phyloP scores from a whole-genome alignment of 441 rosid genomes.

The Adansonia rubrostipa region DNA sequence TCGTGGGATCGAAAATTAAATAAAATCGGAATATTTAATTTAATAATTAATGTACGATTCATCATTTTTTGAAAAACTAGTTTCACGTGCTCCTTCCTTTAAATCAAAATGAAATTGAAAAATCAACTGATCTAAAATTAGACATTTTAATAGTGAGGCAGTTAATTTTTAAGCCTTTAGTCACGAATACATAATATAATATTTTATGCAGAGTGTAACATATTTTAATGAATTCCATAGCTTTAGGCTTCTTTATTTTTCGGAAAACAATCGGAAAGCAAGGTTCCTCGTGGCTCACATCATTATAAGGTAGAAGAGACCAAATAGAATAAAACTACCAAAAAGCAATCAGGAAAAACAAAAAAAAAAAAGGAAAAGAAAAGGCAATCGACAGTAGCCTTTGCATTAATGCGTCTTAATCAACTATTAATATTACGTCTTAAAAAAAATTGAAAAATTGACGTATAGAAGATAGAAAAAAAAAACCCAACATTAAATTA shows the following conservation, averaged over 20 bases:
- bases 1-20: too few relatives aligned
- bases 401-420: background rate
- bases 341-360: too few relatives aligned
- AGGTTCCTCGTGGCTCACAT: background rate
- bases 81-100: too few relatives aligned
- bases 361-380: background rate
- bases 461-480: background rate
- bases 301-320: background rate
- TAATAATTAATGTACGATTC: too few relatives aligned
- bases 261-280: background rate
- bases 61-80: too few relatives aligned
- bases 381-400: background rate
- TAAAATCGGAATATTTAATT: too few relatives aligned
- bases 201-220: background rate
- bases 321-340: background rate
- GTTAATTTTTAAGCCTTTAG: background rate
- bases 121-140: too few relatives aligned
- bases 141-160: too few relatives aligned
- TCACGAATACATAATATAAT: too few relatives aligned
- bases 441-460: background rate
- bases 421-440: background rate
- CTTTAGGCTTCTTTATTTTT: conserved; percentile 1
- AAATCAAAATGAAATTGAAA: too few relatives aligned
- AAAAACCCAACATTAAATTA: background rate
- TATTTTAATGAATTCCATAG: background rate